Evolutionary conservation across 2,329 filamentous ascomycete species (phyloP), one percentile per base, ranked within the genome.

Genomic region (Uncinocarpus reesii): DNA sequence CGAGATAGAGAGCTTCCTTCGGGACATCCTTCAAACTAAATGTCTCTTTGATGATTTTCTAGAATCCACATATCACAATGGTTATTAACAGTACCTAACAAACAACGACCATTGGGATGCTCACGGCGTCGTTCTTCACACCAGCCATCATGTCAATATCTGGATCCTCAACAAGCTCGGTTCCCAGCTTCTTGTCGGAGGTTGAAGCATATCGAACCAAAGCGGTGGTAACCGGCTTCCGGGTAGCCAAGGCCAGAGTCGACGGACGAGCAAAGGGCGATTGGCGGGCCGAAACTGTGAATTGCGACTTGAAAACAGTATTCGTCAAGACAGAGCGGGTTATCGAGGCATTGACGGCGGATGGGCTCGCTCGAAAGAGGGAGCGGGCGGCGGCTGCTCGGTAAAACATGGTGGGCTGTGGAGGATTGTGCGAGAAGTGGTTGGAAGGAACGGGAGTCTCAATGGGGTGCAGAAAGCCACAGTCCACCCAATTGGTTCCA

Each of bases 11-110:
- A 18, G 83, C 78, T 62, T 85, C 79, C 57, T 73, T 77, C 6
- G 84, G 84, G 3, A 87, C 83, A 1, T 71, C 69, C 28, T 65
- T 62, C 29, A 88, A 72, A 16, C 74, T 76, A 60, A 88, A 83
- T 1, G 83, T 84, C 11, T 86, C 80, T 58, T 79, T 79, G 60
- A 87, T 76, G 7, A 76, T 75, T 60, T 75, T 69, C 79, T 86
- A 58, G 4, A 54, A 34, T 28, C 18, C 41, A 23, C 16, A 21
- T 7, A 34, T 29, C 7, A n/a, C n/a, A n/a, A n/a, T n/a, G n/a
- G n/a, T n/a, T n/a, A n/a, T n/a, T n/a, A n/a, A n/a, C n/a, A n/a
- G n/a, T n/a, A 26, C 10, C 10, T n/a, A 42, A 28, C 29, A 29
- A n/a, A 16, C 42, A 29, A 18, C 8, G 20, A 42, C 31, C n/a